phyloP scores from a whole-genome alignment of 2,329 filamentous ascomycete species.

The Fusarium marasasianum region DNA sequence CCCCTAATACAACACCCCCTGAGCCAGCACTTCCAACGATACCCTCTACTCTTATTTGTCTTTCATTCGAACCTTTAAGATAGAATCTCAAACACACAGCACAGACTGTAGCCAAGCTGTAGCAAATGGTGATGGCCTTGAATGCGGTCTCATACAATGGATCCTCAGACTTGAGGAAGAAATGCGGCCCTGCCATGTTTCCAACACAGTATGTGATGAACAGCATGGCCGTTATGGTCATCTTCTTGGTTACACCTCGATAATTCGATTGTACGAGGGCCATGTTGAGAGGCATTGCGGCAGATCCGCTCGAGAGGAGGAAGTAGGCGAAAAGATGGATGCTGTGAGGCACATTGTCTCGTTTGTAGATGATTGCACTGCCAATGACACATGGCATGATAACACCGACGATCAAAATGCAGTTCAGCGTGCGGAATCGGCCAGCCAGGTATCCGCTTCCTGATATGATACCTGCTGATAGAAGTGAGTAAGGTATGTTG shows the following conservation, averaged over 20 bases:
- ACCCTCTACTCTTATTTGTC: slow-evolving; percentile 54
- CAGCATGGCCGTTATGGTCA: slow-evolving; percentile 65
- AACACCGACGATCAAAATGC: slow-evolving; percentile 59
- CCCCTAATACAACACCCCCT: slow-evolving; percentile 52
- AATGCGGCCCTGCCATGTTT: slow-evolving; percentile 65
- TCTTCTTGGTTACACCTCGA: slow-evolving; percentile 67
- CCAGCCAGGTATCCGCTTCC: slow-evolving; percentile 62
- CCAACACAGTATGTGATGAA: slow-evolving; percentile 66
- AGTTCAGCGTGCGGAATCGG: slow-evolving; percentile 60
- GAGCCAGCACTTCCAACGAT: slow-evolving; percentile 55
- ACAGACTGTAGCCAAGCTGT: slow-evolving; percentile 58
- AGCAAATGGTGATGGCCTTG: slow-evolving; percentile 65
- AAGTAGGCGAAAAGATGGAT: slow-evolving; percentile 67
- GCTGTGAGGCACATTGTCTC: slow-evolving; percentile 51
- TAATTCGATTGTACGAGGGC: slow-evolving; percentile 66
- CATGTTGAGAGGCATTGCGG: slow-evolving; percentile 64
- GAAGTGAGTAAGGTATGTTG: slow-evolving; percentile 67
- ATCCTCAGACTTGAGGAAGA: slow-evolving; percentile 60
- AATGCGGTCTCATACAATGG: slow-evolving; percentile 65
- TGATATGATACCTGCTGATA: slow-evolving; percentile 59
- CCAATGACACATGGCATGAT: slow-evolving; percentile 63
- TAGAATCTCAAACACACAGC: slow-evolving; percentile 58
- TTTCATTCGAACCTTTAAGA: slow-evolving; percentile 56
- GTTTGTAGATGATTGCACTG: slow-evolving; percentile 62
- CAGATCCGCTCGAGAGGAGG: slow-evolving; percentile 62